Evolutionary conservation across 768 basidiomycete species (phyloP).

Genomic region (Pleurotus cornucopiae): DNA sequence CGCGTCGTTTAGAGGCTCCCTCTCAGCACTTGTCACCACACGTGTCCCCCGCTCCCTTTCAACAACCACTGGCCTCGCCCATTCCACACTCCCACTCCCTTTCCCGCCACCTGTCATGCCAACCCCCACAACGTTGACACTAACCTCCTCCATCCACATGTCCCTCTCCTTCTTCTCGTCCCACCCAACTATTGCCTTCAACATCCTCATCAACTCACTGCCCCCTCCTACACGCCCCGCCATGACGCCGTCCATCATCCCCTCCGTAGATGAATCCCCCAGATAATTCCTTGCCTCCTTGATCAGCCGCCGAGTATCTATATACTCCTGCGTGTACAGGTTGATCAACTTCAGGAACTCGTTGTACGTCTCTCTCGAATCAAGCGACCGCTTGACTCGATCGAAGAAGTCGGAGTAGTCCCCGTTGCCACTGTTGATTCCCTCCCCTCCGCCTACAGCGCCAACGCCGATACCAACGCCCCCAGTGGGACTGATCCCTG

Average conservation of each 20-base stretch:
- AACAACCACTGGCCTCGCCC: slow-evolving; percentile 47
- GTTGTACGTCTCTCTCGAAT: slow-evolving; percentile 76
- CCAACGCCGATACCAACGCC: no score
- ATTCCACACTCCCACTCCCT: slow-evolving; percentile 22
- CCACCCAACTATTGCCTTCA: slow-evolving; percentile 86
- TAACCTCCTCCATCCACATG: slow-evolving; percentile 36
- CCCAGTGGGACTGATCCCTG: no score
- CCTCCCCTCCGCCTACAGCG: no score
- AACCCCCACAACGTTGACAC: slow-evolving; percentile 1
- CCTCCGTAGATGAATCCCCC: slow-evolving; percentile 35
- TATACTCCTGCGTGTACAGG: slow-evolving; percentile 90
- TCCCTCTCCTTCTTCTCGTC: slow-evolving; percentile 69
- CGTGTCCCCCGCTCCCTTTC: slow-evolving; percentile 13
- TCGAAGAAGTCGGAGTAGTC: slow-evolving; percentile 85
- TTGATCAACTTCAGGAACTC: slow-evolving; percentile 96
- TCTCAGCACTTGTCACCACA: no score
- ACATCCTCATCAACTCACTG: slow-evolving; percentile 76
- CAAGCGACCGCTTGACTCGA: slow-evolving; percentile 71
- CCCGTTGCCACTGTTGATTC: no score
- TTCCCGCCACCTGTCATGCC: slow-evolving; percentile 5
- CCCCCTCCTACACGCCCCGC: neutral
- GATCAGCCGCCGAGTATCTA: slow-evolving; percentile 81
- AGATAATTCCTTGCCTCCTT: slow-evolving; percentile 75
- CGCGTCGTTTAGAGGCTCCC: slow-evolving; percentile 6
- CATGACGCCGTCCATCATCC: no score